A percentile compares a stretch with the other conserved stretches of the same genome.
phyloP scores from a whole-genome alignment of 179 eudicot genomes.

The Actinidia polygama region DNA sequence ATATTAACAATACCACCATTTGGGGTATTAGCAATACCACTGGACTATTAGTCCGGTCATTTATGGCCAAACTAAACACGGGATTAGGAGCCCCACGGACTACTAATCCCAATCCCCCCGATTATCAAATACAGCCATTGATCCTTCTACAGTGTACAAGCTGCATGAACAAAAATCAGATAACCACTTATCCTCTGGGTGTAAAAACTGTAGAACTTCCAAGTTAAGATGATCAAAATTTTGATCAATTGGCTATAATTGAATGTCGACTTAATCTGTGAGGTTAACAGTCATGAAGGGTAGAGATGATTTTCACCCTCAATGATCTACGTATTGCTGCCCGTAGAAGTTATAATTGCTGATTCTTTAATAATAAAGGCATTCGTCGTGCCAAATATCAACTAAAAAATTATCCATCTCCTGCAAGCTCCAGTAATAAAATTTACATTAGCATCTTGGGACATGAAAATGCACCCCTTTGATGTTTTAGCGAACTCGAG shows the following conservation, averaged over 20 bases:
- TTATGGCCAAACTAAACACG: too few relatives aligned
- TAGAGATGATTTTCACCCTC: neutral
- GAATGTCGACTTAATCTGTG: neutral
- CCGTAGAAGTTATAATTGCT: neutral
- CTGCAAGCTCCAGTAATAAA: conserved; percentile 33
- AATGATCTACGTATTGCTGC: neutral
- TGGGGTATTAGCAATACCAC: too few relatives aligned
- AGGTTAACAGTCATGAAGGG: neutral
- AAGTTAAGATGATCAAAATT: neutral
- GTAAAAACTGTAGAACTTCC: neutral
- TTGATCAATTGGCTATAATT: neutral
- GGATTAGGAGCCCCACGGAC: too few relatives aligned
- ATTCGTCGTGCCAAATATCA: conserved; percentile 53
- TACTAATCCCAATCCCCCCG: too few relatives aligned
- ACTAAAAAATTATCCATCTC: conserved; percentile 62
- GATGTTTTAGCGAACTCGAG: too few relatives aligned
- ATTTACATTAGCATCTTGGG: neutral
- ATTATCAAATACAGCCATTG: too few relatives aligned
- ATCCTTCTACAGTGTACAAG: neutral
- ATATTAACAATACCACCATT: too few relatives aligned
- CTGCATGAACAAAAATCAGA: conserved; percentile 11
- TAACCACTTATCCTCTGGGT: neutral
- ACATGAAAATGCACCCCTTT: too few relatives aligned
- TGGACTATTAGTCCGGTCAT: too few relatives aligned
- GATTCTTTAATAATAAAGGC: conserved; percentile 38